Evolutionary conservation across 1,284 basidiomycete genomes (phyloP), one percentile per base, ranked within the genome.

Genomic region (Macrocystidia cucumis): DNA sequence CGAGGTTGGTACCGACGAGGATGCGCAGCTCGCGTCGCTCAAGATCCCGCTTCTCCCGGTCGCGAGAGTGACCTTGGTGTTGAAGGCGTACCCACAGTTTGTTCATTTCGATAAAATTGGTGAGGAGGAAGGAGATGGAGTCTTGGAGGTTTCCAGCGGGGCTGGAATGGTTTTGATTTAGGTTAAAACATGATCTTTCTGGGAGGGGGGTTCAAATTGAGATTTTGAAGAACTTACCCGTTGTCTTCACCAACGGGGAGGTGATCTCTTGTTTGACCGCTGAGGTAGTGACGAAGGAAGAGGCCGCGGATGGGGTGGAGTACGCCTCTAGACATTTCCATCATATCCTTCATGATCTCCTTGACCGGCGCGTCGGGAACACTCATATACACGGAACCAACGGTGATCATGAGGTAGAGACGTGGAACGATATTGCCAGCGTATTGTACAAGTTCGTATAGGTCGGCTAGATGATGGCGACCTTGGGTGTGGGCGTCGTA

Each of bases 311-410:
- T 91, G 11, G 92, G 92, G 57, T 96, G 91, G 46, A 97, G 72
- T 3, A 96, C 89, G 41, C 93, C 92, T 23, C 91, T 71, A 19
- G 90, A 91, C 92, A 97, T 97, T 59, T 97, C 92, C 80, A 97
- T 86, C 91, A 97, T 95, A 61, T 97, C 92, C 71, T 95, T 96
- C 92, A 96, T 97, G 47, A 97, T 91, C 64, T 97, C 91, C 68
- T 91, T 93, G 40, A 96, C 81, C 4, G 92, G 92, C 5, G 91
- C 91, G 38, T 95, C 91, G 2, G 90, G 79, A 29, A 96, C 82
- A 13, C 90, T 91, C 92, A 96, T 96, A 68, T 95, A 96, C 13
- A 97, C 91, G 1, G 92, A 89, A 39, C 92, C 93, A 40, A 97
- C 92, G 17, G 93, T 96, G 50, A 97, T 95, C 92, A 96, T 96